These are phyloP conservation scores for Yamagishiella unicocca DNA, from an alignment of 139 green algal genomes.

Conservation along the genomic window DNA sequence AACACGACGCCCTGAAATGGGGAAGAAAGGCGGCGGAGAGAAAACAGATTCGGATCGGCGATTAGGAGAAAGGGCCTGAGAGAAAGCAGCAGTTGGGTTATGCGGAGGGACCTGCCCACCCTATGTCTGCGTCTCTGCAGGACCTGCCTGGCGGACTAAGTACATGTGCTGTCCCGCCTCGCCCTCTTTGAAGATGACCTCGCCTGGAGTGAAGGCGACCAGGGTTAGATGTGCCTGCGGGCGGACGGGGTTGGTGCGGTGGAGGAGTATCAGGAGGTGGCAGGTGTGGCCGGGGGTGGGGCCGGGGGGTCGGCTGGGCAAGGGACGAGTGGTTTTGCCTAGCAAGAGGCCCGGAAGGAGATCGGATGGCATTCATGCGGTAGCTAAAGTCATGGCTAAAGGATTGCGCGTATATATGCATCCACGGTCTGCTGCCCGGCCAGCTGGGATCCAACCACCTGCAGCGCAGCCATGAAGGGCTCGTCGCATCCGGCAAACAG, in stretches of 20 bases:
- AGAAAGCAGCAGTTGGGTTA: background rate
- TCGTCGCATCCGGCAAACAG: conserved; percentile 57
- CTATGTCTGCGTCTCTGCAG: background rate
- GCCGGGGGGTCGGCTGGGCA: no score
- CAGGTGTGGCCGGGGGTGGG: no score
- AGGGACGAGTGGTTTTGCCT: no score
- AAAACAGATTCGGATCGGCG: background rate
- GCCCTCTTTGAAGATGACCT: conserved; percentile 50
- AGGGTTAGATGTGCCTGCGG: conserved; percentile 26
- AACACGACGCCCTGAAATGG: conserved; percentile 11
- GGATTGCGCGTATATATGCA: no score
- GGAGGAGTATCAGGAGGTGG: no score
- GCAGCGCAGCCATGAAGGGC: conserved; percentile 53
- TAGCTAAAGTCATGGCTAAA: no score
- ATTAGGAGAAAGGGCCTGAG: background rate
- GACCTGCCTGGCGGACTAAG: conserved; percentile 47
- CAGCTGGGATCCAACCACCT: no score
- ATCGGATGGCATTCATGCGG: no score
- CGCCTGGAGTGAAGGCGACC: conserved; percentile 53
- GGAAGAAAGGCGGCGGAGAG: background rate
- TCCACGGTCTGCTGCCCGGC: no score
- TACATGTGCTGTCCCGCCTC: conserved; percentile 55
- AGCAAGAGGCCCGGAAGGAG: no score
- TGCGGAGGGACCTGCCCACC: no score
- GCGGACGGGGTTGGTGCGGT: no score